Conservation (phyloP, 1,139 yeast species). For the Yamadazyma friedrichii region DNA sequence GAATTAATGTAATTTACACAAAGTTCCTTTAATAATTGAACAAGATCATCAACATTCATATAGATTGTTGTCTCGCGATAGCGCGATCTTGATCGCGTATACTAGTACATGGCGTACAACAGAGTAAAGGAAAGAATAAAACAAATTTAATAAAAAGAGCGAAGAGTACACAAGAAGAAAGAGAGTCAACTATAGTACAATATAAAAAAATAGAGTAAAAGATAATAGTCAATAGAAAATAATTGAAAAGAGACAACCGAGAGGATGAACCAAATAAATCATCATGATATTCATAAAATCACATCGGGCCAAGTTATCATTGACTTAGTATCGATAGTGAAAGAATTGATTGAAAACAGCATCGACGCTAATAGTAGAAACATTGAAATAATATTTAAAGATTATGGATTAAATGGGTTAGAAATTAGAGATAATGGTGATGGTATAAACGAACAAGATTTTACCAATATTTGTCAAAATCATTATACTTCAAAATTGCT, state of each 20-base stretch:
- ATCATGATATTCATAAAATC: constrained; percentile 60
- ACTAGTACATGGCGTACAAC: too few species aligned
- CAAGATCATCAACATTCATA: constrained; percentile 26
- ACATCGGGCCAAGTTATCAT: constrained; percentile 93
- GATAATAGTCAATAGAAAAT: too few species aligned
- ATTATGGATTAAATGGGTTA: constrained; percentile 74
- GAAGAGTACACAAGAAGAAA: too few species aligned
- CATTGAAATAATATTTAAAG: constrained; percentile 63
- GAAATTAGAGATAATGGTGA: constrained; percentile 74
- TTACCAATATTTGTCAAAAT: constrained; percentile 59
- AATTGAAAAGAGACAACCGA: not conserved
- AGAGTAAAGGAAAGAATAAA: too few species aligned
- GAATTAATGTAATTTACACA: constrained; percentile 44
- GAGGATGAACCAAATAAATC: constrained; percentile 33
- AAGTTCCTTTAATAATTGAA: constrained; percentile 38
- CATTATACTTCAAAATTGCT: constrained; percentile 80
- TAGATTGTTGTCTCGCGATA: not conserved
- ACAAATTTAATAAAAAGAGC: too few species aligned
- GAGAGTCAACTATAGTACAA: too few species aligned
- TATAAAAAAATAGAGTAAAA: too few species aligned
- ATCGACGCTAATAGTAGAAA: constrained; percentile 73
- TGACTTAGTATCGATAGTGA: constrained; percentile 72
- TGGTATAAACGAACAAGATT: constrained; percentile 66
- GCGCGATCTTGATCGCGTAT: constrained; percentile 4
- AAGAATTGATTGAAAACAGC: constrained; percentile 85